Evolutionary conservation across 1,139 yeast species (phyloP), one percentile per base, ranked within the genome.

Genomic region (Candida sojae): DNA sequence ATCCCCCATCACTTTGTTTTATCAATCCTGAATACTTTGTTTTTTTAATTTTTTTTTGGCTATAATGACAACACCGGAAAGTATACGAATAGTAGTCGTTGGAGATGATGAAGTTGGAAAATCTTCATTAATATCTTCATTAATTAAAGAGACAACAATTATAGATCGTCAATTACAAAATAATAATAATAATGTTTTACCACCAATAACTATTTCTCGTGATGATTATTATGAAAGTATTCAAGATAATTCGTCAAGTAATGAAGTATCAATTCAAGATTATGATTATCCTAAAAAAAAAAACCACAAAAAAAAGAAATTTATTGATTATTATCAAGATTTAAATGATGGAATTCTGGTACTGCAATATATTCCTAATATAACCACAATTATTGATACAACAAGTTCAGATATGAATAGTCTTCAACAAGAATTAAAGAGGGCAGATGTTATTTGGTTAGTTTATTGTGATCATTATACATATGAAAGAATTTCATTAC

Each of bases 61-160:
- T 26, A 6, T 12, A 28, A 45, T 30, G 39, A 61, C 75, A 79
- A 62, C 76, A 7, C 73, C 74, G 60, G 82, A 79, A 43, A 76
- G 83, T 1, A 77, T 88, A 36, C 63, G 95, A 50, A 85, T 93
- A 1, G 96, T 90, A 1, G 86, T 93, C 0, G 91, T 97, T 65
- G 99, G 99, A n/a, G 99, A 93, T 66, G 96, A 90, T 53, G 88
- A 86, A 6, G 96, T 89, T 10, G 96, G 97, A 1, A 89, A 89
- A 62, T 84, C 86, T 8, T 75, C 92, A 28, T 68, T 93, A 39
- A 82, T 93, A 34, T 84, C 95, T 0, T 77, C 96, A 0, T 72
- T 93, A 26, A 84, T 90, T 36, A 92, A 90, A 64, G 97, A 88
- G 32, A 89, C 83, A 32, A 89, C 83, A 60, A 84, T 88, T 0